Evolutionary conservation across 495 filamentous ascomycete genomes (phyloP).

Genomic region (Hypomontagnella submonticulosa): DNA sequence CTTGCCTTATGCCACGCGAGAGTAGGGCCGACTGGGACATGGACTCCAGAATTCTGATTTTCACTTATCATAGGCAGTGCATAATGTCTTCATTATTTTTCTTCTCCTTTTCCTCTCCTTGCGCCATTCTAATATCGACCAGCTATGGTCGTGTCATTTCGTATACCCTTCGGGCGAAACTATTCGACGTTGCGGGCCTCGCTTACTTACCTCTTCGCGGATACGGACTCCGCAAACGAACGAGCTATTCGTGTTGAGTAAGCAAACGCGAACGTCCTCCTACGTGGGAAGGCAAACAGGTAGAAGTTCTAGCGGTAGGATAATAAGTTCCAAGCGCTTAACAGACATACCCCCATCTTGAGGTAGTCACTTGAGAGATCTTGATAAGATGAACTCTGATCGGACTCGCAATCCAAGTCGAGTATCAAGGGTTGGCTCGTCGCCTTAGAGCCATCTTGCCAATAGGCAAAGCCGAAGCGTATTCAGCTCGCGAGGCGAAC

Average conservation of each 20-base stretch:
- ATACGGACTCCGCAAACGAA: too few species aligned
- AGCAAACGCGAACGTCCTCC: neutral
- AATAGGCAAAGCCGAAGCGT: neutral
- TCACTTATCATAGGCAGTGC: slow-evolving; percentile 3
- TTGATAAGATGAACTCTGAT: too few species aligned
- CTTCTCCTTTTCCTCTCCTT: too few species aligned
- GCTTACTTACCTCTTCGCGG: too few species aligned
- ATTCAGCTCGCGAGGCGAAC: neutral
- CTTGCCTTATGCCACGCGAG: slow-evolving; percentile 17
- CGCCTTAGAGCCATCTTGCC: too few species aligned
- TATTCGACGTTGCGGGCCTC: neutral
- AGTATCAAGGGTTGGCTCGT: too few species aligned
- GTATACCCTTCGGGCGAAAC: neutral
- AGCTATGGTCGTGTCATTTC: neutral
- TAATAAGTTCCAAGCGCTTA: too few species aligned
- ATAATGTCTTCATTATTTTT: slow-evolving; percentile 7
- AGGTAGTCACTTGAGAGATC: too few species aligned
- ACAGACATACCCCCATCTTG: too few species aligned
- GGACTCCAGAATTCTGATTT: slow-evolving; percentile 2
- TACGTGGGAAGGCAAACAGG: neutral
- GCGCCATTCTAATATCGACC: too few species aligned
- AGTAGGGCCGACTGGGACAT: neutral
- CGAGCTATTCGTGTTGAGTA: neutral
- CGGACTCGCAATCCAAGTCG: too few species aligned
- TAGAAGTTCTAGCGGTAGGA: neutral